Percentiles rank a stretch among this genome's conserved stretches.
These are phyloP conservation scores for Saturnispora quitensis DNA, from an alignment of 805 yeast genomes.

Conservation along the genomic window DNA sequence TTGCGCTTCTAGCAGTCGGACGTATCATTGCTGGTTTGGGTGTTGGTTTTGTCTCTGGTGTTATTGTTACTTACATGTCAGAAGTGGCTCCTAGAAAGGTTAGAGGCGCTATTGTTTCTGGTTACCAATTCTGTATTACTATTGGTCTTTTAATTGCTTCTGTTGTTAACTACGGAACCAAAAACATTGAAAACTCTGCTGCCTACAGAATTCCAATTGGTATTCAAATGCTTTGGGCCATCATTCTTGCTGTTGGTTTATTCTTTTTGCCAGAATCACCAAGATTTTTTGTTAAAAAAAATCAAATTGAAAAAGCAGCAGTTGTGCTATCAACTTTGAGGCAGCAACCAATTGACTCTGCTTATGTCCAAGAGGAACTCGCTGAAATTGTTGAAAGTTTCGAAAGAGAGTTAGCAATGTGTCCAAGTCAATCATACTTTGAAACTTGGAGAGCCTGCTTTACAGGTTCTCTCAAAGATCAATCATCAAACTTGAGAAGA, in stretches of 20 bases:
- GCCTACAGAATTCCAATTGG: constrained; percentile 88
- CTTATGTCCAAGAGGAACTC: neutral
- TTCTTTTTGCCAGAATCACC: constrained; percentile 93
- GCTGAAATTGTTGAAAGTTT: neutral
- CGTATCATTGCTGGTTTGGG: constrained; percentile 93
- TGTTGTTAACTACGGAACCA: constrained; percentile 73
- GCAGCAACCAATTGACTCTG: neutral
- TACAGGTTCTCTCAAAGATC: neutral
- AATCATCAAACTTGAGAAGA: neutral
- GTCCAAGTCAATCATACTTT: constrained; percentile 48
- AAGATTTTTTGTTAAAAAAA: constrained; percentile 70
- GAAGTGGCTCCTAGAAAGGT: constrained; percentile 92
- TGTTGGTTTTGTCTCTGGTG: constrained; percentile 88
- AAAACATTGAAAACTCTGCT: constrained; percentile 57
- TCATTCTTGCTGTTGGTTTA: constrained; percentile 63
- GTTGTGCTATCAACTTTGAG: constrained; percentile 24
- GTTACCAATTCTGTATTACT: constrained; percentile 83
- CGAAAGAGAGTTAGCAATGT: constrained; percentile 43
- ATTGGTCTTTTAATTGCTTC: constrained; percentile 94
- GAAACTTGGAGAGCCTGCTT: neutral
- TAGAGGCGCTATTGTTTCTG: constrained; percentile 83
- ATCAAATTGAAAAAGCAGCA: constrained; percentile 58
- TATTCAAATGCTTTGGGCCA: constrained; percentile 80
- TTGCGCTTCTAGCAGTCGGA: constrained; percentile 83
- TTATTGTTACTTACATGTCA: constrained; percentile 86